Evolutionary conservation across 768 basidiomycete genomes (phyloP).

Genomic region (Lentinula boryana): DNA sequence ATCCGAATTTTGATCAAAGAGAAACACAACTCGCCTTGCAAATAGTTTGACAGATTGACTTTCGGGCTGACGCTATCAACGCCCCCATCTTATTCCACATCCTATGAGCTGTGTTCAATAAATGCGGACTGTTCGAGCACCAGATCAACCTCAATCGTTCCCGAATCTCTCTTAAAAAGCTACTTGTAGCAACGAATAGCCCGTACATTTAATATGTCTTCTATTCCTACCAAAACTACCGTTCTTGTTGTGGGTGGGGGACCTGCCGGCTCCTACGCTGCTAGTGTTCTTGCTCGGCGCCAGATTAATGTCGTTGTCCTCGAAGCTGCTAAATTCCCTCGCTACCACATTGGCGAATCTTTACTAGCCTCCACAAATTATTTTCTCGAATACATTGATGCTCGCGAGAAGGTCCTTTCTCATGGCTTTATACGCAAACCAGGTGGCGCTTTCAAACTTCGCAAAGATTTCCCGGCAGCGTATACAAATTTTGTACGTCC

Average conservation of each 20-base stretch:
- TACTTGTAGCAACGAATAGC: neutral
- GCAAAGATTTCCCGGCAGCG: constrained; percentile 18
- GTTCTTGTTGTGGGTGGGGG: constrained; percentile 35
- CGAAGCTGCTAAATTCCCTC: constrained; percentile 19
- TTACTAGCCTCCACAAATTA: constrained; percentile 34
- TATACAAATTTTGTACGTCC: neutral
- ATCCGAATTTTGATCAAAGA: too few species aligned
- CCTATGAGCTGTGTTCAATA: too few species aligned
- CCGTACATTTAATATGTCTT: neutral
- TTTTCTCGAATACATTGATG: constrained; percentile 45
- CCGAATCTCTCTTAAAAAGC: neutral
- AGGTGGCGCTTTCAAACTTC: constrained; percentile 57
- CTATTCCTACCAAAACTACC: neutral
- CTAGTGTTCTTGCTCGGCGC: constrained; percentile 19
- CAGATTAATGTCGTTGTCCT: constrained; percentile 19
- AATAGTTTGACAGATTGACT: too few species aligned
- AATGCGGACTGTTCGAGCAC: too few species aligned
- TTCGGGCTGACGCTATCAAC: too few species aligned
- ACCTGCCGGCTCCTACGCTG: constrained; percentile 20
- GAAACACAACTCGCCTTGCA: too few species aligned
- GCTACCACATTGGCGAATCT: constrained; percentile 35
- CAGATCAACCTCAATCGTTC: too few species aligned
- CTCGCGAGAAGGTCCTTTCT: constrained; percentile 34
- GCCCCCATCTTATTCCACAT: too few species aligned
- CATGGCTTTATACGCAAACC: constrained; percentile 45